Percentiles rank a stretch among this genome's conserved stretches.
phyloP scores from a whole-genome alignment of 108 stramenopile species.

The Nitzschia sp. region DNA sequence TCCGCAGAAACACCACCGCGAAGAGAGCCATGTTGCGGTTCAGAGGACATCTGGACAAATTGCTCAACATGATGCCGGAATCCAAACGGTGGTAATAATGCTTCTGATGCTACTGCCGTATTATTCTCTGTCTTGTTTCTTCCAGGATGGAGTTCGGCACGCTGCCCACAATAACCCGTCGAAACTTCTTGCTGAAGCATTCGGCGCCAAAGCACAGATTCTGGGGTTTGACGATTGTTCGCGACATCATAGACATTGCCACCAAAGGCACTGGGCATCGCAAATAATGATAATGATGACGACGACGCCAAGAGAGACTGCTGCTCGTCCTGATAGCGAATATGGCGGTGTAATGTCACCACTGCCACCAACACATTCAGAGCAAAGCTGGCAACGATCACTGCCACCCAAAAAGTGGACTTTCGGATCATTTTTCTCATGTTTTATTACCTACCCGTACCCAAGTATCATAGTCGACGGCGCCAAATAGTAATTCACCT shows the following conservation, averaged over 20 bases:
- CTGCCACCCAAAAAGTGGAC: neutral
- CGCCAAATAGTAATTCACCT: too few relatives aligned
- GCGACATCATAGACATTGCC: too few relatives aligned
- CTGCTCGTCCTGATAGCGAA: neutral
- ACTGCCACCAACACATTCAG: conserved; percentile 5
- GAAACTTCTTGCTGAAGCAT: neutral
- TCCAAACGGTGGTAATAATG: conserved; percentile 1
- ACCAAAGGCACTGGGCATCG: too few relatives aligned
- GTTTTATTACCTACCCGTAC: neutral
- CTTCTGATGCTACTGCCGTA: neutral
- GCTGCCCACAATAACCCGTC: neutral
- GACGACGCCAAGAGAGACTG: neutral
- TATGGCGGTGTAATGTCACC: neutral
- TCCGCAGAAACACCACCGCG: neutral
- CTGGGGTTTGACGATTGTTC: neutral
- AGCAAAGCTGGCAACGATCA: conserved; percentile 1
- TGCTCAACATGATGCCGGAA: conserved; percentile 4
- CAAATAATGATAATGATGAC: neutral
- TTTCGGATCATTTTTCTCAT: conserved; percentile 1
- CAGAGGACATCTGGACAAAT: neutral
- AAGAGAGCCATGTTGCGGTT: neutral
- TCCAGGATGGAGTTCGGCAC: neutral
- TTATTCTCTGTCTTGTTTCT: neutral
- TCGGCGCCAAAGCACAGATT: conserved; percentile 6
- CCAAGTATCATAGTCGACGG: too few relatives aligned